A percentile compares a stretch with the other conserved stretches of the same genome.
phyloP scores from a whole-genome alignment of 306 rosid genomes.

The Acacia confusa region DNA sequence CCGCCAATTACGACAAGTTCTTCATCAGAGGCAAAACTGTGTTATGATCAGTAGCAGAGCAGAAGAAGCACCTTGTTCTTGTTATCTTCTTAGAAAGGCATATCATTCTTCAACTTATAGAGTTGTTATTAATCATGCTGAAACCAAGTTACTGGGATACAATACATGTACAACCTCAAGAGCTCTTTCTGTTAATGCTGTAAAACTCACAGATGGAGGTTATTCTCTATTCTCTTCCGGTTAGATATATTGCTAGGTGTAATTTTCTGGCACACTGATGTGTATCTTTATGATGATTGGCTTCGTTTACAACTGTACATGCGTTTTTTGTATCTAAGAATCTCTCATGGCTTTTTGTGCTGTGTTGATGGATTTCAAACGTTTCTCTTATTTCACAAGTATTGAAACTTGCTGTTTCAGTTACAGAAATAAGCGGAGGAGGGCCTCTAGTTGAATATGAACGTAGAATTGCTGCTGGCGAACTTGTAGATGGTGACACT shows the following conservation, averaged over 20 bases:
- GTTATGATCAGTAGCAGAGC: constrained; percentile 30
- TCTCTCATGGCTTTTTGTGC: background rate
- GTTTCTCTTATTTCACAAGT: constrained; percentile 21
- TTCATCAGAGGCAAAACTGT: constrained; percentile 39
- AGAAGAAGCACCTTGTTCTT: constrained; percentile 35
- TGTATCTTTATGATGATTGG: background rate
- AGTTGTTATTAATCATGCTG: constrained; percentile 33
- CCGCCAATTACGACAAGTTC: constrained; percentile 43
- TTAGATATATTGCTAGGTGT: too few relatives aligned
- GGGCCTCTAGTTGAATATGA: constrained; percentile 98
- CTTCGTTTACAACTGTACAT: background rate
- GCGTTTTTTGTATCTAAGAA: background rate
- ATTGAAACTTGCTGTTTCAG: constrained; percentile 28
- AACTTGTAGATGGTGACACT: constrained; percentile 82
- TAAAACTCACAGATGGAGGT: constrained; percentile 64
- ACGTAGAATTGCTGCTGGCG: constrained; percentile 76
- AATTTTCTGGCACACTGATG: background rate
- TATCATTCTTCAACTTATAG: constrained; percentile 40
- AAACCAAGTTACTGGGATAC: constrained; percentile 29
- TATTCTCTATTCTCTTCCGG: background rate
- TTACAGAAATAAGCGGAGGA: constrained; percentile 49
- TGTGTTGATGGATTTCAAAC: constrained; percentile 9
- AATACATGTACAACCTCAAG: constrained; percentile 43
- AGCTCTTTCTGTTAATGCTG: constrained; percentile 53
- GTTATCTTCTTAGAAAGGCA: constrained; percentile 35